Evolutionary conservation across 2,329 filamentous ascomycete genomes (phyloP).

Genomic region (Periconia sp.): DNA sequence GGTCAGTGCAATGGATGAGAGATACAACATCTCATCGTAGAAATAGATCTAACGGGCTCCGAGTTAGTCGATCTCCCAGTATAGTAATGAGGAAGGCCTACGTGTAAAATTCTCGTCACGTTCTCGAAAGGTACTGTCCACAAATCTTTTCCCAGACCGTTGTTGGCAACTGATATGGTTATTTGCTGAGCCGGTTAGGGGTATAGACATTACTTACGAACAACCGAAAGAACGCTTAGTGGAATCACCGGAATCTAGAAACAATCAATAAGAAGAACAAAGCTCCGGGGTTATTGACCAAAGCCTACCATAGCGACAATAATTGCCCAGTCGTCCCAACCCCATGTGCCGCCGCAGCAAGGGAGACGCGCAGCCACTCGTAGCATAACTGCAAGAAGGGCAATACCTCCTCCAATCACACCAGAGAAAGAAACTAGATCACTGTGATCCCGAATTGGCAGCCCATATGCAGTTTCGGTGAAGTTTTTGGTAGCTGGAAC

Average conservation of each 20-base stretch:
- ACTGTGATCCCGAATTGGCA: too few relatives aligned
- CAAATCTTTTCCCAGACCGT: conserved; percentile 55
- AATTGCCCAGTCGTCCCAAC: conserved; percentile 45
- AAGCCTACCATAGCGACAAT: conserved; percentile 37
- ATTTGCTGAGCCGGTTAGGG: neutral
- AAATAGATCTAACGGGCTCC: conserved; percentile 17
- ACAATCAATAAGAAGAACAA: neutral
- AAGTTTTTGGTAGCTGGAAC: too few relatives aligned
- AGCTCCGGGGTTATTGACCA: neutral
- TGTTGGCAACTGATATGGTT: conserved; percentile 19
- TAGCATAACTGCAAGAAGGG: conserved; percentile 36
- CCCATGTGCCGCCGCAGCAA: conserved; percentile 40
- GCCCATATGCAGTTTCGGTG: too few relatives aligned
- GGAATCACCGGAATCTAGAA: conserved; percentile 15
- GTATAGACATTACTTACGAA: conserved; percentile 10
- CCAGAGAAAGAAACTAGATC: too few relatives aligned
- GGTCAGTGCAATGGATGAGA: conserved; percentile 20
- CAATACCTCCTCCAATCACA: conserved; percentile 38
- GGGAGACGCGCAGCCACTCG: conserved; percentile 40
- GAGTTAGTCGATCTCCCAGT: neutral
- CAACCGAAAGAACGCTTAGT: conserved; percentile 18
- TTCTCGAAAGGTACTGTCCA: conserved; percentile 50
- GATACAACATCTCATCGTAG: conserved; percentile 23
- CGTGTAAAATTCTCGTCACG: conserved; percentile 49
- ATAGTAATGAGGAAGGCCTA: conserved; percentile 6